Evolutionary conservation across 352 stramenopile species (phyloP), one percentile per base, ranked within the genome.

Genomic region (Globisporangium paroecandrum): DNA sequence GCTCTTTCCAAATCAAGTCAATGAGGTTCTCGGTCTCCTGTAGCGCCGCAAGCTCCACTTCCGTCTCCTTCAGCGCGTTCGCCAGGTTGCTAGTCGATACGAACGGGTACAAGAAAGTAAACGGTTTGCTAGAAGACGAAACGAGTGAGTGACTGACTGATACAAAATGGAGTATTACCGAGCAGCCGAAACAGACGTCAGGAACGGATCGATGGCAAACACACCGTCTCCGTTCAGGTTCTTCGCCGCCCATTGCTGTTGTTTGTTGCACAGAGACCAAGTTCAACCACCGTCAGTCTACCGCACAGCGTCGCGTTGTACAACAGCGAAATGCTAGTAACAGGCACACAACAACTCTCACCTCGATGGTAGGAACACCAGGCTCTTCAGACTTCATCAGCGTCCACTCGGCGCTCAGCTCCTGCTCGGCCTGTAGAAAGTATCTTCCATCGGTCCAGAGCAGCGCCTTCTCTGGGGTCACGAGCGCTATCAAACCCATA

Each of bases 381-480:
- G 88, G 82, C 69, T 98, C 82, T 51, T 97, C 95, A 25, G 82
- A 76, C 76, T 98, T 99, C 94, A 99, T 99, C 32, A 99, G 83
- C 71, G 81, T 97, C 95, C 96, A 99, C 9, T 93, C 87, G 10
- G 79, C 76, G 69, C 94, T 93, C 25, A 99, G 74, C 75, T 99
- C 77, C 57, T 98, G 77, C 60, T 91, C 84, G 15, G 98, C 98
- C 82, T 99, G 98, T 54, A 99, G 77, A 71, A 98, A 99, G 71
- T 99, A 99, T 51, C 98, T 85, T 0, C 97, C 97, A 70, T 99
- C 98, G 6, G 98, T 99, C 97, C 97, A 99, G 55, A 99, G 83
- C 58, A 98, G 76, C 34, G 94, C 95, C 69, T 97, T 83, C 25
- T 89, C 80, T 4, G 65, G 62, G 5, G 90, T 97, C 66, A 98